phyloP scores from a whole-genome alignment of 108 stramenopile genomes.

The Fragilariopsis cylindrus region DNA sequence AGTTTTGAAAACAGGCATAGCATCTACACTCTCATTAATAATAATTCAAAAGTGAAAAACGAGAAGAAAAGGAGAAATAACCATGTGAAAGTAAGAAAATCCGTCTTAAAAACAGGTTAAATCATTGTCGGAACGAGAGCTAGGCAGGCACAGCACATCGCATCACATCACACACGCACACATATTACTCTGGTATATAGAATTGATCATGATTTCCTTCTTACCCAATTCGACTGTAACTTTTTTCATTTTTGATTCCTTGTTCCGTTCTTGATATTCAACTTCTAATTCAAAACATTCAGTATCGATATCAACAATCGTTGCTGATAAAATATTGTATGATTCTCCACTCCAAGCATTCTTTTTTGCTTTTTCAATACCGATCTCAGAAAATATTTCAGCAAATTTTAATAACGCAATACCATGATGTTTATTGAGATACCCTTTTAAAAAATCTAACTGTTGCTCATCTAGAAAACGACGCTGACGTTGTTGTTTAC shows the following conservation, averaged over 20 bases:
- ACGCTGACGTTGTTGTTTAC: not conserved
- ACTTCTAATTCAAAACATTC: constrained; percentile 43
- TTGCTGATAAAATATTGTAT: constrained; percentile 54
- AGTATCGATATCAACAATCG: constrained; percentile 51
- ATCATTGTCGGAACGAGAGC: too few relatives aligned
- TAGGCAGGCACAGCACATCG: not conserved
- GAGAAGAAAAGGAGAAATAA: not conserved
- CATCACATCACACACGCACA: not conserved
- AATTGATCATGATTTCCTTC: not conserved
- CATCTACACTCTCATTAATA: constrained; percentile 13
- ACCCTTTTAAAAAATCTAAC: constrained; percentile 56
- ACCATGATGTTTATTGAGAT: constrained; percentile 79
- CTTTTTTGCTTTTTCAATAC: constrained; percentile 51
- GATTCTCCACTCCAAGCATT: constrained; percentile 77
- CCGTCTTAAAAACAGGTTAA: too few relatives aligned
- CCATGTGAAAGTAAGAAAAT: not conserved
- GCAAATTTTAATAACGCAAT: constrained; percentile 55
- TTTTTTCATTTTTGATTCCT: not conserved
- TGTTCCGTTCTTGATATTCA: constrained; percentile 30
- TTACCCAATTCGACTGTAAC: constrained; percentile 32
- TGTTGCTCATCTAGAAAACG: constrained; percentile 14
- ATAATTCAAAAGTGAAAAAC: not conserved
- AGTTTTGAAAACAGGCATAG: constrained; percentile 17
- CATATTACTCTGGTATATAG: not conserved
- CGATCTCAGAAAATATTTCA: constrained; percentile 68